Percentiles rank a stretch among this genome's conserved stretches.
phyloP scores from a whole-genome alignment of 805 yeast species.

The Sugiyamaella floridensis region DNA sequence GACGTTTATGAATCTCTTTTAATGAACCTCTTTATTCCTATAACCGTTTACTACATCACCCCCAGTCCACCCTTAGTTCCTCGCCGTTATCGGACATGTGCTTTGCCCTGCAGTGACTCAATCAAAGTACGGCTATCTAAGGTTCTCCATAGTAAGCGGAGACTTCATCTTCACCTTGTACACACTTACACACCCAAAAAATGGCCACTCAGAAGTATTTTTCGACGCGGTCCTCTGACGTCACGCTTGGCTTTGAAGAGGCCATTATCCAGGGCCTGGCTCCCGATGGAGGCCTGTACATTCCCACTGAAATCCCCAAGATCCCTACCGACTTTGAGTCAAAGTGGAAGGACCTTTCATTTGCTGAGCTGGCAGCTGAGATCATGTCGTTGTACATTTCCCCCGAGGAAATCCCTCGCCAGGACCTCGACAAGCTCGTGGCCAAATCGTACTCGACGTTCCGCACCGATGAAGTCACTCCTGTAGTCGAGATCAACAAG shows the following conservation, averaged over 20 bases:
- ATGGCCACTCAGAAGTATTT: slow-evolving; percentile 25
- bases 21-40: too few relatives aligned
- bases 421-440: slow-evolving; percentile 58
- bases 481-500: slow-evolving; percentile 55
- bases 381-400: slow-evolving; percentile 75
- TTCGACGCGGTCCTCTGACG: slow-evolving; percentile 35
- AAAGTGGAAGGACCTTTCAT: slow-evolving; percentile 67
- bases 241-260: slow-evolving; percentile 32
- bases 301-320: slow-evolving; percentile 77
- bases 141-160: too few relatives aligned
- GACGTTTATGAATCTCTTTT: not conserved
- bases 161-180: not conserved
- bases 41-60: not conserved
- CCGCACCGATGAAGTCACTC: slow-evolving; percentile 84
- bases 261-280: slow-evolving; percentile 68
- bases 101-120: not conserved
- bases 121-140: not conserved
- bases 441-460: slow-evolving; percentile 80
- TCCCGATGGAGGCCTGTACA: slow-evolving; percentile 90
- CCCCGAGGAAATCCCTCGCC: slow-evolving; percentile 62
- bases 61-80: not conserved
- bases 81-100: not conserved
- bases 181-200: not conserved
- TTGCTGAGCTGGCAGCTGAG: slow-evolving; percentile 81
- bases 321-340: slow-evolving; percentile 49